Percentiles rank a stretch among this genome's conserved stretches.
Conservation (phyloP, 345 rosid species). For the Eucalyptus paniculata region DNA sequence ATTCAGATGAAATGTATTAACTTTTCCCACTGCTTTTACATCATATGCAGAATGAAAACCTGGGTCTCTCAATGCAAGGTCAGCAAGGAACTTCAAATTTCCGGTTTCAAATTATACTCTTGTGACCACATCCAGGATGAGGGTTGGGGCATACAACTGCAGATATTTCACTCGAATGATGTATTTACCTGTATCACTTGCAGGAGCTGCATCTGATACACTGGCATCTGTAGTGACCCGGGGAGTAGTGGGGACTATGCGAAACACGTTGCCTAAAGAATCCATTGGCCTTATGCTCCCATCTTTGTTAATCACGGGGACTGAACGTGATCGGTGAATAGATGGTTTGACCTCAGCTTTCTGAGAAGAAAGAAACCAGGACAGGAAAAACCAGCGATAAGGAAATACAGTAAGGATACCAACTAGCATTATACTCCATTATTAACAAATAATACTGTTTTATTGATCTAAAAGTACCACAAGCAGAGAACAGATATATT, state of each 20-base stretch:
- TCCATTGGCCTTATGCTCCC: constrained; percentile 30
- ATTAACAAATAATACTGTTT: neutral
- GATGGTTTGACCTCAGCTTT: constrained; percentile 35
- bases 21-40: neutral
- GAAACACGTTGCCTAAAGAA: constrained; percentile 34
- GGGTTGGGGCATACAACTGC: neutral
- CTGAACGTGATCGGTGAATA: constrained; percentile 80
- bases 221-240: constrained; percentile 5
- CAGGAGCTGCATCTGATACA: constrained; percentile 13
- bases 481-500: neutral
- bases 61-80: neutral
- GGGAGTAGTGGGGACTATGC: constrained; percentile 65
- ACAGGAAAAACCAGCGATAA: neutral
- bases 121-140: neutral
- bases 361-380: constrained; percentile 27
- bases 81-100: neutral
- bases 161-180: neutral
- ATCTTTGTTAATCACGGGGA: constrained; percentile 58
- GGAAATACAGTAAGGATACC: neutral
- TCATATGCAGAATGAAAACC: neutral
- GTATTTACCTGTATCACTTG: constrained; percentile 27
- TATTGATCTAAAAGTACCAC: neutral
- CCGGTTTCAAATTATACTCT: neutral
- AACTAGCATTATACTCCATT: neutral
- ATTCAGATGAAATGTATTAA: neutral